Conservation (phyloP, 495 filamentous ascomycete genomes). For the Xylaria longipes region DNA sequence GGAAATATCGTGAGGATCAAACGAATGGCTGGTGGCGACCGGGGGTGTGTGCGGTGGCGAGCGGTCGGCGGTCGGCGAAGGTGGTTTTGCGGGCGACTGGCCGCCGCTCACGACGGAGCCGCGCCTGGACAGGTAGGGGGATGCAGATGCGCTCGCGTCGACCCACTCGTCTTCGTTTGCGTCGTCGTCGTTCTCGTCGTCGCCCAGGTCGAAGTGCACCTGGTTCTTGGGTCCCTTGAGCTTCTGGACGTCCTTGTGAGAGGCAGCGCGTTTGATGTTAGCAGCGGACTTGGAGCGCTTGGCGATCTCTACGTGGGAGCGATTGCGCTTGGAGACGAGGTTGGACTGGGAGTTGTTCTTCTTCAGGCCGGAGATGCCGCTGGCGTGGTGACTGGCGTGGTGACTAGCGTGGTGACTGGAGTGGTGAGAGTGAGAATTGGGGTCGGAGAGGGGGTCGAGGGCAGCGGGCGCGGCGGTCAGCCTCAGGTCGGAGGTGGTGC, state of each 20-base stretch:
- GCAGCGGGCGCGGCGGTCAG: conserved; percentile 47
- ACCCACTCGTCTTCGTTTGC: conserved; percentile 60
- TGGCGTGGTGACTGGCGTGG: conserved; percentile 34
- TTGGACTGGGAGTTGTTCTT: conserved; percentile 51
- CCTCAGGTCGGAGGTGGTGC: conserved; percentile 50
- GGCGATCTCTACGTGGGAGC: conserved; percentile 54
- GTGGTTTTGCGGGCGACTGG: conserved; percentile 41
- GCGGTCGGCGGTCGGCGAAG: conserved; percentile 26
- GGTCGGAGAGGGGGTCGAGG: conserved; percentile 32
- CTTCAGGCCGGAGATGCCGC: conserved; percentile 30
- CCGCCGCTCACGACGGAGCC: conserved; percentile 50
- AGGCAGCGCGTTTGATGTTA: conserved; percentile 52
- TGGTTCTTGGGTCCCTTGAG: conserved; percentile 44
- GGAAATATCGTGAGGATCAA: conserved; percentile 33
- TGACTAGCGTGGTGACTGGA: too few relatives aligned
- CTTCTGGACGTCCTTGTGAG: conserved; percentile 49
- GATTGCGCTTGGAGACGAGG: conserved; percentile 52
- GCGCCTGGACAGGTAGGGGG: conserved; percentile 59
- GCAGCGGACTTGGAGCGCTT: conserved; percentile 55
- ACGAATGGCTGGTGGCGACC: conserved; percentile 26
- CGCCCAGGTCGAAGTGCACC: conserved; percentile 60
- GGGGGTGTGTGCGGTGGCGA: conserved; percentile 31
- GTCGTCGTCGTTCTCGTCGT: conserved; percentile 56
- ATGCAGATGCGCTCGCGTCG: conserved; percentile 61
- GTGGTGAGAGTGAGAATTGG: conserved; percentile 41